Evolutionary conservation across 176 grass and related monocot genomes (phyloP).

Genomic region (Triticum aestivum): DNA sequence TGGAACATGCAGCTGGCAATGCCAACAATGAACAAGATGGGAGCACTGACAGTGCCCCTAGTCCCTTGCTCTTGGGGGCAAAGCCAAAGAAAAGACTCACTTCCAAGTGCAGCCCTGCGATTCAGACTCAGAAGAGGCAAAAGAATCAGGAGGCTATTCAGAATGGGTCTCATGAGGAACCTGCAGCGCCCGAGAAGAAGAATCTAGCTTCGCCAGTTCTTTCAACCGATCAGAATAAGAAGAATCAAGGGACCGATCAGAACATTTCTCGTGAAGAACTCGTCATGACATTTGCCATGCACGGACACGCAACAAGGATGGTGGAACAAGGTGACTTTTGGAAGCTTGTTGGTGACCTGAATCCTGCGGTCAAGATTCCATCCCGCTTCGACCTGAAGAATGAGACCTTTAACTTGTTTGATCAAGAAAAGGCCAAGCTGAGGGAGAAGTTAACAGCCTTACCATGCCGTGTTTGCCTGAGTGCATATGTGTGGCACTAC

Average conservation of each 20-base stretch:
- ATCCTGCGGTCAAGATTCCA: conserved; percentile 29
- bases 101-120: neutral
- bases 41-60: neutral
- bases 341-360: conserved; percentile 21
- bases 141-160: neutral
- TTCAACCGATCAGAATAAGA: neutral
- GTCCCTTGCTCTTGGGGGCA: neutral
- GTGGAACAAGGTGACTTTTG: conserved; percentile 15
- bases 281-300: conserved; percentile 26
- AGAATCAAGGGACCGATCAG: neutral
- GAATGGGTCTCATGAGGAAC: neutral
- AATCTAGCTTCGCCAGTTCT: neutral
- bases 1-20: conserved; percentile 11
- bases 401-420: conserved; percentile 14
- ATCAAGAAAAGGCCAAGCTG: conserved; percentile 28
- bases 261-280: conserved; percentile 7
- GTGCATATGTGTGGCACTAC: conserved; percentile 28
- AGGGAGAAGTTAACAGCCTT: conserved; percentile 25
- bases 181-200: neutral
- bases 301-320: conserved; percentile 25
- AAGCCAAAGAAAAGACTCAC: conserved; percentile 9
- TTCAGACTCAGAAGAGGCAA: neutral
- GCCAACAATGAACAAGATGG: neutral
- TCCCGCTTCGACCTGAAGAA: neutral
- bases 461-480: conserved; percentile 18